Evolutionary conservation across 805 yeast genomes (phyloP).

Genomic region (Ogataea pilisensis): DNA sequence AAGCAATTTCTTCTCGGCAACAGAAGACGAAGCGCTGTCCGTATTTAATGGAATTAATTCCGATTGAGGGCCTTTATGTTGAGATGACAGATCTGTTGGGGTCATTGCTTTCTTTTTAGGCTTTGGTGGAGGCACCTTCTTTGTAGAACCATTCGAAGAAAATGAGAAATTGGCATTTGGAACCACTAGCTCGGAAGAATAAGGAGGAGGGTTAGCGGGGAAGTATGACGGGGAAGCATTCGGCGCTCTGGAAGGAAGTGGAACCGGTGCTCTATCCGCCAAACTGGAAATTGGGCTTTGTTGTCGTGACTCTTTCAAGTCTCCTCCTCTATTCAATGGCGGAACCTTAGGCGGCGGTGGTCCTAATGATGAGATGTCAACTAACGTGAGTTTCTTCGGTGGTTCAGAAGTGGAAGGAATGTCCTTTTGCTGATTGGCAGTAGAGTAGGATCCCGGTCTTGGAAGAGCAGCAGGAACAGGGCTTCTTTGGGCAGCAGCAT

Average conservation of each 20-base stretch:
- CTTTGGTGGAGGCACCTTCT: conserved; percentile 16
- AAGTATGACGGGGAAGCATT: conserved; percentile 1
- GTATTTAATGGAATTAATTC: no score
- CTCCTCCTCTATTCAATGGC: conserved; percentile 7
- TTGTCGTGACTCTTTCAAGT: neutral
- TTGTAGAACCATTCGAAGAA: neutral
- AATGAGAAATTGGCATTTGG: no score
- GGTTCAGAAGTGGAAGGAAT: conserved; percentile 1
- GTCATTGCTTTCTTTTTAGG: conserved; percentile 4
- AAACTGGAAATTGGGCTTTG: neutral
- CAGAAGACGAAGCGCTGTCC: no score
- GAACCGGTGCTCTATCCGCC: conserved; percentile 1
- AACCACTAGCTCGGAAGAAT: no score
- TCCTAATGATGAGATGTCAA: conserved; percentile 18
- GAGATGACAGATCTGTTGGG: no score
- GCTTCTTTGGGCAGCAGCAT: conserved; percentile 2
- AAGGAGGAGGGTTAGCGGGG: conserved; percentile 5
- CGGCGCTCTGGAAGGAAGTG: neutral
- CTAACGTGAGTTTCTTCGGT: conserved; percentile 14
- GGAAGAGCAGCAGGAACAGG: conserved; percentile 2
- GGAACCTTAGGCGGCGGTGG: conserved; percentile 21
- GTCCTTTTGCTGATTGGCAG: conserved; percentile 1
- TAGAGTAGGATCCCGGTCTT: neutral
- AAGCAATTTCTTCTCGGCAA: no score
- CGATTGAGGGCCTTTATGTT: no score